Percentiles rank a stretch among this genome's conserved stretches.
Conservation (phyloP, 2,329 filamentous ascomycete species). For the Onygenales sp. region DNA sequence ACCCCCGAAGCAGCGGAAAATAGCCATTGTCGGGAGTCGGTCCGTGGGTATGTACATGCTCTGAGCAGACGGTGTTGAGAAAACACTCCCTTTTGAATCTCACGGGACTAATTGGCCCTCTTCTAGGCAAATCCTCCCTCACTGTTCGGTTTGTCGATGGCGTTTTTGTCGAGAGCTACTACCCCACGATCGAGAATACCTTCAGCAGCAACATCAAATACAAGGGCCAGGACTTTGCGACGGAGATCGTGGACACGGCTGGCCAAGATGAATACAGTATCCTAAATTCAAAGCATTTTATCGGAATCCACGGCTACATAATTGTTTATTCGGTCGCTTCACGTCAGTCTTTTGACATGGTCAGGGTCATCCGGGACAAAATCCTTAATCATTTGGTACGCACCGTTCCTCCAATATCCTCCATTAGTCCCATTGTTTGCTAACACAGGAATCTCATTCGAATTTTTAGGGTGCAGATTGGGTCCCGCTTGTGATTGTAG, state of each 20-base stretch:
- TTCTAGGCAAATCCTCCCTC: slow-evolving; percentile 84
- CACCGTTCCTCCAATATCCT: neutral
- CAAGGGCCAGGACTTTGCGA: slow-evolving; percentile 86
- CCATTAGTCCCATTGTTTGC: neutral
- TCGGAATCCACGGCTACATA: slow-evolving; percentile 98
- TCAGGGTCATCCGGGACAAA: slow-evolving; percentile 90
- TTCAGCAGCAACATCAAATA: slow-evolving; percentile 93
- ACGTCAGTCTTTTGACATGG: slow-evolving; percentile 93
- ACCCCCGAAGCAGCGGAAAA: slow-evolving; percentile 79
- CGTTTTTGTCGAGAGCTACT: slow-evolving; percentile 98
- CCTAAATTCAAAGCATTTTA: slow-evolving; percentile 96
- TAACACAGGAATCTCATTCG: neutral
- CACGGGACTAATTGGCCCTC: slow-evolving; percentile 4
- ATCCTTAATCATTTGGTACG: slow-evolving; percentile 89
- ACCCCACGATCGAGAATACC: slow-evolving; percentile 97
- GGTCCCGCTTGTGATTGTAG: slow-evolving; percentile 88
- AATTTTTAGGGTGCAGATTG: slow-evolving; percentile 70
- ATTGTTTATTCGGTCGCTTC: slow-evolving; percentile 97
- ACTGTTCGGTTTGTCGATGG: slow-evolving; percentile 96
- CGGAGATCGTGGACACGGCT: slow-evolving; percentile 96
- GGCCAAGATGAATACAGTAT: slow-evolving; percentile 99
- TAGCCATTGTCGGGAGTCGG: slow-evolving; percentile 89
- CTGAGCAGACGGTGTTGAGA: neutral
- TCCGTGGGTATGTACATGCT: slow-evolving; percentile 62
- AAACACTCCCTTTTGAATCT: slow-evolving; percentile 7